phyloP scores from a whole-genome alignment of 1,284 basidiomycete genomes.

The Earliella scabrosa region DNA sequence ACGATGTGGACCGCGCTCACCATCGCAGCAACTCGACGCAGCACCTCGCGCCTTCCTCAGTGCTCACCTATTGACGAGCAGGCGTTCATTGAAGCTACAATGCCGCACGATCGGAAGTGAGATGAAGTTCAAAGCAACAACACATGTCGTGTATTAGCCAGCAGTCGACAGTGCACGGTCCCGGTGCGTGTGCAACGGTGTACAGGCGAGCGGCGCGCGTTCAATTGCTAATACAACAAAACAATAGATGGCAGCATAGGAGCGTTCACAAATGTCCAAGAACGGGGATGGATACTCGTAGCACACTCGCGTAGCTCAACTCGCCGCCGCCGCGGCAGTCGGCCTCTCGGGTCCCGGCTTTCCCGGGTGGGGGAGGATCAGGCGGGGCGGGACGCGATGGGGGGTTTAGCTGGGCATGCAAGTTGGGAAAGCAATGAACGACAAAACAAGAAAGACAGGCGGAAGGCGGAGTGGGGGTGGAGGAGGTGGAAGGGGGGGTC shows the following conservation, averaged over 20 bases:
- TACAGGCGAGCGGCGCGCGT: constrained; percentile 10
- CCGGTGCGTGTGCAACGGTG: not conserved
- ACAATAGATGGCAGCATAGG: constrained; percentile 5
- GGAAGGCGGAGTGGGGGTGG: constrained; percentile 7
- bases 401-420: constrained; percentile 22
- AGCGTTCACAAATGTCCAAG: not conserved
- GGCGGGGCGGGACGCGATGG: not conserved
- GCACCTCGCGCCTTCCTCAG: too few species aligned
- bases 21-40: too few species aligned
- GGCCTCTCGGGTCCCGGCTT: not conserved
- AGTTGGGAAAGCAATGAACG: constrained; percentile 25
- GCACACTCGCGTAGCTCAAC: not conserved
- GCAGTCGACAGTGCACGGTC: not conserved
- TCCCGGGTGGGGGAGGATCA: not conserved
- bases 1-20: too few species aligned
- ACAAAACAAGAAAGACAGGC: constrained; percentile 26
- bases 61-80: too few species aligned
- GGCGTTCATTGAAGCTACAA: too few species aligned
- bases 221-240: constrained; percentile 22
- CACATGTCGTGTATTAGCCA: too few species aligned
- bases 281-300: not conserved
- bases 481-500: not conserved
- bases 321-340: not conserved
- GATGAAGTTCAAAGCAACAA: too few species aligned
- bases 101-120: too few species aligned